phyloP scores from a whole-genome alignment of 352 stramenopile species.

The Pythium rishiriense region DNA sequence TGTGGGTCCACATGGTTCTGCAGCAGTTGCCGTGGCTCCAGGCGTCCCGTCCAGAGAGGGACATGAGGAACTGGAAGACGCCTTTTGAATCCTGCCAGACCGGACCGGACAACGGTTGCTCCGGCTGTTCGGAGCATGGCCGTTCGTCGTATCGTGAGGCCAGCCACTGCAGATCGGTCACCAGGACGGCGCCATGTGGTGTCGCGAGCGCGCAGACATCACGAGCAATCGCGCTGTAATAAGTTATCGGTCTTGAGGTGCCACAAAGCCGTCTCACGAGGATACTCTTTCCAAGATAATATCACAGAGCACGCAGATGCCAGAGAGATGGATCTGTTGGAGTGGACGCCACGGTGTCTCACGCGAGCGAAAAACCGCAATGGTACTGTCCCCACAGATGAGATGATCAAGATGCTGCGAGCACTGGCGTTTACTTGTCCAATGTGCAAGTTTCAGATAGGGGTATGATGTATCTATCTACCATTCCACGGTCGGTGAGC shows the following conservation, averaged over 20 bases:
- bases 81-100: conserved; percentile 1
- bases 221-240: neutral
- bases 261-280: neutral
- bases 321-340: neutral
- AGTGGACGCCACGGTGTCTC: neutral
- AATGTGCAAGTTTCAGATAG: neutral
- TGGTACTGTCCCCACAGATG: neutral
- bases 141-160: neutral
- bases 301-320: neutral
- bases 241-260: conserved; percentile 4
- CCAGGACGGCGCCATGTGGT: neutral
- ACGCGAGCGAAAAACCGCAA: neutral
- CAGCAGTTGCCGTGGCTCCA: neutral
- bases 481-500: too few species aligned
- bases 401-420: neutral
- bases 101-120: neutral
- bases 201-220: neutral
- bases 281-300: too few species aligned
- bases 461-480: neutral
- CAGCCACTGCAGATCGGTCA: neutral
- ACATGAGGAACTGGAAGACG: neutral
- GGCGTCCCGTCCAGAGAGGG: neutral
- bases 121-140: neutral
- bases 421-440: too few species aligned
- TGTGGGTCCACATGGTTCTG: conserved; percentile 1